Evolutionary conservation across 2,329 filamentous ascomycete genomes (phyloP).

Genomic region (Penicillium sp.): DNA sequence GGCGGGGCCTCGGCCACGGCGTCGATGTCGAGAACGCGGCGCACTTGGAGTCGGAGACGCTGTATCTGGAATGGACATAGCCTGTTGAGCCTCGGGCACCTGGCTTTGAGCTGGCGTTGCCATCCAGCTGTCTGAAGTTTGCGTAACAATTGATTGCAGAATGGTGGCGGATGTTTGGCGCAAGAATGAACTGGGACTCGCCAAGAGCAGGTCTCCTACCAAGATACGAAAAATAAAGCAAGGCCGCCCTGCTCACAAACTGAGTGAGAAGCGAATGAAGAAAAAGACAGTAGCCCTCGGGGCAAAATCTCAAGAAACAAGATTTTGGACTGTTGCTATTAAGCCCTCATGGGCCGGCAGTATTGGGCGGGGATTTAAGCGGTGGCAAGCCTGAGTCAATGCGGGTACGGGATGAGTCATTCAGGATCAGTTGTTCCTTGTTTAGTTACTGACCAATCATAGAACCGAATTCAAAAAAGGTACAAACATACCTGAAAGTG

Average conservation of each 20-base stretch:
- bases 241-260: neutral
- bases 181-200: too few species aligned
- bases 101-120: conserved; percentile 1
- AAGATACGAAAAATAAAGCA: neutral
- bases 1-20: conserved; percentile 27
- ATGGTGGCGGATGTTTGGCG: too few species aligned
- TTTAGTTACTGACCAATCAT: conserved; percentile 3
- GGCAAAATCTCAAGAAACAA: conserved; percentile 7
- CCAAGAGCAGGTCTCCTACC: too few species aligned
- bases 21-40: conserved; percentile 17
- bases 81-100: neutral
- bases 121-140: conserved; percentile 7
- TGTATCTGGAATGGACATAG: conserved; percentile 11
- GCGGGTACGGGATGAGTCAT: conserved; percentile 8
- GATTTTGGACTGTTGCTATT: conserved; percentile 11
- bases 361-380: conserved; percentile 14
- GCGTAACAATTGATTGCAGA: too few species aligned
- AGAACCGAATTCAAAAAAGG: too few species aligned
- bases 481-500: too few species aligned
- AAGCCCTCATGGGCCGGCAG: conserved; percentile 17
- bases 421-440: too few species aligned
- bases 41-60: conserved; percentile 1
- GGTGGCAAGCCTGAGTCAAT: conserved; percentile 14
- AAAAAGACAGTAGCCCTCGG: conserved; percentile 6
- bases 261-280: neutral